Percentiles rank a stretch among this genome's conserved stretches.
These are phyloP conservation scores for Sphaerobolus stellatus DNA, from an alignment of 1,284 basidiomycete genomes.

Conservation along the genomic window DNA sequence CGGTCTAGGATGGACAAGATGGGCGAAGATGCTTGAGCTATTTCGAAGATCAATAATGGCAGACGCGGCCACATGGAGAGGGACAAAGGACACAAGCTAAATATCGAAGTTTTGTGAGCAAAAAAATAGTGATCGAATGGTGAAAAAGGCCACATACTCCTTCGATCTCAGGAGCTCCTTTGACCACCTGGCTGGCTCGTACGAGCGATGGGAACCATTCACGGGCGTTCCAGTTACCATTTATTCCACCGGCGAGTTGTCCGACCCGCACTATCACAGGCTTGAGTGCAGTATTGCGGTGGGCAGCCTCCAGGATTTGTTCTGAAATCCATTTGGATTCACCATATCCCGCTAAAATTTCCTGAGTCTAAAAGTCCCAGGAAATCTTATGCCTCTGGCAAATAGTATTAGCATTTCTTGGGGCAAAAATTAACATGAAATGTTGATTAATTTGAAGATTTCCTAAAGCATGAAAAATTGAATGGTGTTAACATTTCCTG, in stretches of 20 bases:
- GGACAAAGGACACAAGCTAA: constrained; percentile 32
- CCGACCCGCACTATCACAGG: constrained; percentile 29
- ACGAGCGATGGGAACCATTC: constrained; percentile 32
- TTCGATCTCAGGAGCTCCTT: constrained; percentile 24
- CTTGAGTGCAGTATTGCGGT: constrained; percentile 21
- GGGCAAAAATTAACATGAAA: no score
- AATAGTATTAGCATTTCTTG: no score
- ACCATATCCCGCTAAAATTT: constrained; percentile 31
- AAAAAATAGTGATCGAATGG: neutral
- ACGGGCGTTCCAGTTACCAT: constrained; percentile 27
- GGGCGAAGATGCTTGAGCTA: constrained; percentile 9
- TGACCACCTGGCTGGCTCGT: constrained; percentile 23
- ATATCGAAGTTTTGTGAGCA: neutral
- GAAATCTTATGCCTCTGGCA: no score
- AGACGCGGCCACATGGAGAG: constrained; percentile 29
- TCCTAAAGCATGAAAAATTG: no score
- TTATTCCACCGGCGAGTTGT: constrained; percentile 26
- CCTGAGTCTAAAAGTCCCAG: no score
- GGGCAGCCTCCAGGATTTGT: constrained; percentile 25
- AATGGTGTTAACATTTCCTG: no score
- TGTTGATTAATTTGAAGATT: no score
- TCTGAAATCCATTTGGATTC: constrained; percentile 37
- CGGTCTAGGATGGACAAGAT: constrained; percentile 30
- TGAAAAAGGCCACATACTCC: constrained; percentile 19
- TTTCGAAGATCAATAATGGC: constrained; percentile 24